Evolutionary conservation across 2,329 filamentous ascomycete genomes (phyloP).

Genomic region (Calycina herbarum): DNA sequence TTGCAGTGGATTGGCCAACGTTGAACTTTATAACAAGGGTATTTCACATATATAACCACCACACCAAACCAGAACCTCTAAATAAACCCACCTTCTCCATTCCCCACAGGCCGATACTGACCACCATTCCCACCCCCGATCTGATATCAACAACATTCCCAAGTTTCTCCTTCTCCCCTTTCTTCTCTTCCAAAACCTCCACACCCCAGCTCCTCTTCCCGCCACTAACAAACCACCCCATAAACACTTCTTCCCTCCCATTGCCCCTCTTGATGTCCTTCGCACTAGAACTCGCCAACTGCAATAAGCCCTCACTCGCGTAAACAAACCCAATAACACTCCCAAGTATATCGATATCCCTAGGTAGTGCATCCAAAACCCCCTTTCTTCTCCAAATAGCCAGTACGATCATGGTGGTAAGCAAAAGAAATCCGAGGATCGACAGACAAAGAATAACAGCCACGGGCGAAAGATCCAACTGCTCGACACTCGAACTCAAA

Average conservation of each 20-base stretch:
- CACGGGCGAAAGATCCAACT: constrained; percentile 15
- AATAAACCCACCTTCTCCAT: background rate
- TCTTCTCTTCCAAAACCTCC: constrained; percentile 11
- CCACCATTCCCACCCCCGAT: background rate
- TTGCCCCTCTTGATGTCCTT: background rate
- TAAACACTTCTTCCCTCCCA: background rate
- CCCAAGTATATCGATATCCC: constrained; percentile 21
- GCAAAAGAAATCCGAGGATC: constrained; percentile 15
- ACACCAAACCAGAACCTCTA: too few relatives aligned
- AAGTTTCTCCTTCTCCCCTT: background rate
- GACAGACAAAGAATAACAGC: constrained; percentile 18
- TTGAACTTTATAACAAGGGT: too few relatives aligned
- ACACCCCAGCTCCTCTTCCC: constrained; percentile 19
- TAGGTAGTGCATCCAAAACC: constrained; percentile 16
- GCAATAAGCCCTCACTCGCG: constrained; percentile 17
- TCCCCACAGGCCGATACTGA: background rate
- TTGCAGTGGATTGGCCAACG: too few relatives aligned
- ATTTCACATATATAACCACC: too few relatives aligned
- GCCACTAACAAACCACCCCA: constrained; percentile 15
- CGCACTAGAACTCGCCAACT: background rate
- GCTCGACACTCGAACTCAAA: constrained; percentile 5
- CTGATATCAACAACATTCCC: background rate
- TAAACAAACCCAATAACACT: constrained; percentile 21
- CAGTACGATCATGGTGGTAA: constrained; percentile 10
- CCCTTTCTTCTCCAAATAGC: background rate